These are phyloP conservation scores for Aspergillus carlsbadensis DNA, from an alignment of 495 filamentous ascomycete genomes.

Conservation along the genomic window DNA sequence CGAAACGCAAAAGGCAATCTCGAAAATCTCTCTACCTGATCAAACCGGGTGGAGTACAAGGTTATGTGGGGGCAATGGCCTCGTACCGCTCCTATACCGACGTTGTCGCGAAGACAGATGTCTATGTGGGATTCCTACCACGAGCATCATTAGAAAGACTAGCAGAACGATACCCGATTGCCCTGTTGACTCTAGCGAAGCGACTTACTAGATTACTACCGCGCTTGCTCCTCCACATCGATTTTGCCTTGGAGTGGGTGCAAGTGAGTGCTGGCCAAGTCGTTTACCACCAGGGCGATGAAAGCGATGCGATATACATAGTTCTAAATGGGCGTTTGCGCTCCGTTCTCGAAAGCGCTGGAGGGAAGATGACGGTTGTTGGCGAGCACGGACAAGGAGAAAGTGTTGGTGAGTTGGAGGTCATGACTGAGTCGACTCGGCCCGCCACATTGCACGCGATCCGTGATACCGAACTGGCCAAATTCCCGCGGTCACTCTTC, in stretches of 20 bases:
- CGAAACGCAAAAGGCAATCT: slow-evolving; percentile 48
- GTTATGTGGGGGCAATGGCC: slow-evolving; percentile 89
- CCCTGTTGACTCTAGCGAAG: slow-evolving; percentile 93
- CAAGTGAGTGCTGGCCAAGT: slow-evolving; percentile 94
- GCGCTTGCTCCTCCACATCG: slow-evolving; percentile 90
- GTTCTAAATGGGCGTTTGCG: slow-evolving; percentile 90
- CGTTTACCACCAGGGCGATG: slow-evolving; percentile 89
- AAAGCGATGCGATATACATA: slow-evolving; percentile 98
- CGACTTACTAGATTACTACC: slow-evolving; percentile 85
- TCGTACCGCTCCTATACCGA: slow-evolving; percentile 96
- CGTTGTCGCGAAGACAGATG: slow-evolving; percentile 95
- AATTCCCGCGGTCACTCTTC: slow-evolving; percentile 93
- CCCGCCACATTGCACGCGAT: slow-evolving; percentile 93
- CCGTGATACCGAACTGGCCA: slow-evolving; percentile 92
- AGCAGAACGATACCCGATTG: slow-evolving; percentile 87
- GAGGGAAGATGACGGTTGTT: slow-evolving; percentile 81
- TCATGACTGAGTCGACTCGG: slow-evolving; percentile 89
- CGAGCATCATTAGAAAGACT: slow-evolving; percentile 83
- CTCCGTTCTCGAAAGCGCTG: slow-evolving; percentile 71
- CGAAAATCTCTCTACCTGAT: slow-evolving; percentile 84
- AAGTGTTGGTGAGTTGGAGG: slow-evolving; percentile 94
- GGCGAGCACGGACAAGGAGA: slow-evolving; percentile 97
- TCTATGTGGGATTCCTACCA: slow-evolving; percentile 95
- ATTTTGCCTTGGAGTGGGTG: slow-evolving; percentile 97
- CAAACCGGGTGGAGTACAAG: slow-evolving; percentile 92